Base-by-base conservation (phyloP, 495 filamentous ascomycete species). In the Achaetomiella virescens region DNA sequence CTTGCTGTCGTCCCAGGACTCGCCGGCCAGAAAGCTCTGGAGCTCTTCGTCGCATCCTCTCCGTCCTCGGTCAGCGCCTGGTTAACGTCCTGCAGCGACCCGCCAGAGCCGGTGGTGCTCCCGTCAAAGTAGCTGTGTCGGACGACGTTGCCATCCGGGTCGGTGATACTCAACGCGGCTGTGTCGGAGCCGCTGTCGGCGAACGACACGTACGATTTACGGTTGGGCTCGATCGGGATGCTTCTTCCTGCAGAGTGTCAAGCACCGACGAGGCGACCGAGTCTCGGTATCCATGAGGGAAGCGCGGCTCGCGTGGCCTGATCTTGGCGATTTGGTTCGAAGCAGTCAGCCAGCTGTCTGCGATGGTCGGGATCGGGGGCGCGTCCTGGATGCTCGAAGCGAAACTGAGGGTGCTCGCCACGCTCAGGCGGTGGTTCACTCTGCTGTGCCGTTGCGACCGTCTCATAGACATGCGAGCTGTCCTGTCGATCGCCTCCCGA, bases 131-230 rank as follows among this genome's bases (percentile, higher is more conserved):
- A 95, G 70, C 89, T 95, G 45, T 86, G 82, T 35, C 84, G 75
- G 17, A 78, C 70, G 2, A 80, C 75, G 60, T 85, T 81, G 59
- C 83, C 82, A 25, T 87, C 90, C 1, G 85, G 84, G 64, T 96
- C 92, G 21, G 83, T 86, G 58, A 86, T 74, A 47, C 80, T 82
- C 53, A 89, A 71, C 20, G 79, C 71, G 35, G 74, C 75, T 24
- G 66, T 88, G 56, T 78, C 90, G 10, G 86, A 89, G 46, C 83
- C 82, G 65, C 87, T 95, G 49, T 93, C 90, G 22, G 72, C 70
- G 56, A 97, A 96, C 0, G 93, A 96, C 51, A 97, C 90, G 63
- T 97, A 98, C 7, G 91, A 96, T 66, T 96, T 96, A 61, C 93
- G 83, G 68, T 95, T 90, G 3, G 89, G 89, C 64, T 95, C 91